Conservation (phyloP, 2,329 filamentous ascomycete species). For the Calonectria montana region DNA sequence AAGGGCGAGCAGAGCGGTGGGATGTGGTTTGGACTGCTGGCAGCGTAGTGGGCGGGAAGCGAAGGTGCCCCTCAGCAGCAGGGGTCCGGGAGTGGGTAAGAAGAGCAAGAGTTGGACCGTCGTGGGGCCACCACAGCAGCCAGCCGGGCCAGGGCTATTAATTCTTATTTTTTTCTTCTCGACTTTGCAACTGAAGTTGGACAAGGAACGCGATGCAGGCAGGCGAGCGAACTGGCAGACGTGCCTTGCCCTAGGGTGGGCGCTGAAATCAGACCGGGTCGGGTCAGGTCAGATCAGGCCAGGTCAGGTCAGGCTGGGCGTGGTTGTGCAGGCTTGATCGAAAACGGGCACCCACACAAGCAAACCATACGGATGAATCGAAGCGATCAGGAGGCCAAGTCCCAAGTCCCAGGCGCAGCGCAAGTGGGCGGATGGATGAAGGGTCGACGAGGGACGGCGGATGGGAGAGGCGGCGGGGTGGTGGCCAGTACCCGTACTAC, state of each 20-base stretch:
- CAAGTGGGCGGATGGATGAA: slow-evolving; percentile 9
- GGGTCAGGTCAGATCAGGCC: not conserved
- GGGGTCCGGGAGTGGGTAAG: slow-evolving; percentile 33
- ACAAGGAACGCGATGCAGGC: slow-evolving; percentile 1
- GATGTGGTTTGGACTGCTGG: slow-evolving; percentile 30
- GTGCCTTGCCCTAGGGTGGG: not conserved
- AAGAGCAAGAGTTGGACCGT: slow-evolving; percentile 12
- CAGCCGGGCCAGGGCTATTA: slow-evolving; percentile 4
- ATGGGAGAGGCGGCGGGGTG: slow-evolving; percentile 1
- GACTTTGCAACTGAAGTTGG: not conserved
- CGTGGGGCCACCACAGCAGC: slow-evolving; percentile 38
- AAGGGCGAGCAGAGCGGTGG: slow-evolving; percentile 38
- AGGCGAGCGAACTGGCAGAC: not conserved
- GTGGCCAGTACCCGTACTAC: slow-evolving; percentile 6
- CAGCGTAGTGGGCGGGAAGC: slow-evolving; percentile 39
- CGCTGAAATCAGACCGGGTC: slow-evolving; percentile 3
- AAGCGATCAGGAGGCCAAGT: slow-evolving; percentile 6
- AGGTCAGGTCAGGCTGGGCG: not conserved
- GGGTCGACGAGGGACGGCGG: not conserved
- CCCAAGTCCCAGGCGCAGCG: not conserved
- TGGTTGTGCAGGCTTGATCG: not conserved
- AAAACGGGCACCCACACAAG: not conserved
- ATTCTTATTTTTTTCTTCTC: not conserved
- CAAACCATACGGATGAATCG: slow-evolving; percentile 7
- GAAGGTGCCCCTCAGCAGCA: slow-evolving; percentile 44